phyloP scores from a whole-genome alignment of 192 early-diverging fungal species.

The Backusella tarrabulga region DNA sequence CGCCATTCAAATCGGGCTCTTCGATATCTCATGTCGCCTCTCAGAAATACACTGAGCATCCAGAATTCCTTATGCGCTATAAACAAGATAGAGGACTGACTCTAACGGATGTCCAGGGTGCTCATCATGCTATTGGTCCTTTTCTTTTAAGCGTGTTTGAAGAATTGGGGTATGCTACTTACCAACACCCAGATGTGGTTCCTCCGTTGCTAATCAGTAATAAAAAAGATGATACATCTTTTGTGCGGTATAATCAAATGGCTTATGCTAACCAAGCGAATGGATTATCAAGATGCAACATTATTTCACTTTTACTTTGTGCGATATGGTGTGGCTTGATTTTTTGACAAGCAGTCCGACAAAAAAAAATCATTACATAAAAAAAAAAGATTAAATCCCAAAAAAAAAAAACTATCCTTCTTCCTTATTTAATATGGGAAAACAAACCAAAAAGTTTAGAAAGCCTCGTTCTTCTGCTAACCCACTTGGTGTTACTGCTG shows the following conservation, averaged over 20 bases:
- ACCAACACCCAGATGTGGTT: not conserved
- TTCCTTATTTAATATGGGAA: conserved; percentile 17
- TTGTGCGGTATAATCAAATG: not conserved
- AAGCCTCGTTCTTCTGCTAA: conserved; percentile 8
- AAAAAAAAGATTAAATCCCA: not conserved
- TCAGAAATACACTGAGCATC: conserved; percentile 18
- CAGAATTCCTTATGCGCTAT: conserved; percentile 39
- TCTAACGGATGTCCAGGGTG: not conserved
- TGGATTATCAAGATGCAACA: not conserved
- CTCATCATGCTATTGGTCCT: conserved; percentile 23
- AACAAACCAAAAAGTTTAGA: conserved; percentile 5
- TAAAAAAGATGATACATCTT: too few relatives aligned
- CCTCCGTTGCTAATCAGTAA: not conserved
- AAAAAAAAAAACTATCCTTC: not conserved
- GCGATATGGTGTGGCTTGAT: not conserved
- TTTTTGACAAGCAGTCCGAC: not conserved
- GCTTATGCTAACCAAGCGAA: not conserved
- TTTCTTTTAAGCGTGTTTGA: conserved; percentile 25
- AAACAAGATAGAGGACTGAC: conserved; percentile 32
- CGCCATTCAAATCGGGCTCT: conserved; percentile 33
- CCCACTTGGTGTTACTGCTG: conserved; percentile 1
- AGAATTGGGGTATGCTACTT: conserved; percentile 22
- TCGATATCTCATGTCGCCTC: conserved; percentile 38
- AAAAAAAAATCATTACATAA: not conserved
- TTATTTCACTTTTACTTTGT: not conserved